Evolutionary conservation across 768 basidiomycete species (phyloP).

Genomic region (Chiua virens): DNA sequence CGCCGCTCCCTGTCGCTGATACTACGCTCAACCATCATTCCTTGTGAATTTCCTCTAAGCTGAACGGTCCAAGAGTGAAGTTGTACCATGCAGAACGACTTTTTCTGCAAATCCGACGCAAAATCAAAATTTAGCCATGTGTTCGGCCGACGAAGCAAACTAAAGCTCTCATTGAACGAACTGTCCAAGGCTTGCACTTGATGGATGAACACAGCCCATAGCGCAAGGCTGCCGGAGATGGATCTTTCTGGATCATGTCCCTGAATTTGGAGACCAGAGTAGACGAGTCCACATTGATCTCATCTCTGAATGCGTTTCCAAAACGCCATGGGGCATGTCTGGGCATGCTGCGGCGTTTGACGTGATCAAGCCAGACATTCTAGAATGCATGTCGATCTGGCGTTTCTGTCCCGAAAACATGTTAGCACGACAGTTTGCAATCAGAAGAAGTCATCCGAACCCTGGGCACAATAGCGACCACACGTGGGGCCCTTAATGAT

Average conservation of each 20-base stretch:
- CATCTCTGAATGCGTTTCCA: constrained; percentile 84
- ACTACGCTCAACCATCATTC: constrained; percentile 64
- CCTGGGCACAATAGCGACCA: constrained; percentile 79
- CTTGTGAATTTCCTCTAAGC: neutral
- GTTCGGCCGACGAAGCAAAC: neutral
- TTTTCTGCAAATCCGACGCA: constrained; percentile 87
- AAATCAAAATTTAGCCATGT: neutral
- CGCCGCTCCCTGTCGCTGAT: constrained; percentile 82
- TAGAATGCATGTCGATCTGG: constrained; percentile 82
- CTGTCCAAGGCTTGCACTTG: constrained; percentile 63
- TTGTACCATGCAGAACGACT: constrained; percentile 62
- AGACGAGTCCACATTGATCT: constrained; percentile 82
- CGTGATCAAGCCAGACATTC: constrained; percentile 71
- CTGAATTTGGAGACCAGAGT: constrained; percentile 62
- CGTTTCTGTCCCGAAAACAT: constrained; percentile 54
- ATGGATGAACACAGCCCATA: constrained; percentile 13
- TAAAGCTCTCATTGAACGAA: constrained; percentile 38
- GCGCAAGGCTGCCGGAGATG: constrained; percentile 11
- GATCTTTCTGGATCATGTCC: constrained; percentile 73
- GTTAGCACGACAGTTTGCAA: constrained; percentile 7
- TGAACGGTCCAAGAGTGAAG: neutral
- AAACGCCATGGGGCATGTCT: constrained; percentile 83
- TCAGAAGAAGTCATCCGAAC: constrained; percentile 34
- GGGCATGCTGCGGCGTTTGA: constrained; percentile 46
- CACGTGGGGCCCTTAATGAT: constrained; percentile 70